Evolutionary conservation across 176 grass and related monocot species (phyloP).

Genomic region (Musa acuminata): DNA sequence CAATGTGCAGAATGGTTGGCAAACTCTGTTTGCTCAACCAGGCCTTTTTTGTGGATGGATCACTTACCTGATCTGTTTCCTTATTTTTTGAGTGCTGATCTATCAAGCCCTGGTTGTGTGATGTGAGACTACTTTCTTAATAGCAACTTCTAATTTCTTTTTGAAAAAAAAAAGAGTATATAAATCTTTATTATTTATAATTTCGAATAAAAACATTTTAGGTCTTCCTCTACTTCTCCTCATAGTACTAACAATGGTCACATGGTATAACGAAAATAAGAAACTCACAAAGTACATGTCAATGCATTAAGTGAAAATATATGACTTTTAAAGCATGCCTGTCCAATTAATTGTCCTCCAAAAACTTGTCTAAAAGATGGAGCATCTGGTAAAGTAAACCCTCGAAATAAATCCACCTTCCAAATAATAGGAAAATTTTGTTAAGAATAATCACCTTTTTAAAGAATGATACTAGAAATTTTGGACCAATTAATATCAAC

Average conservation of each 20-base stretch:
- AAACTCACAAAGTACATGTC: neutral
- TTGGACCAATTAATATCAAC: neutral
- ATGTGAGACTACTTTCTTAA: too few relatives aligned
- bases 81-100: too few relatives aligned
- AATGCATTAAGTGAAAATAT: neutral
- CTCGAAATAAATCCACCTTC: slow-evolving; percentile 87
- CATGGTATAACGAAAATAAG: neutral
- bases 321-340: slow-evolving; percentile 39
- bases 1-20: too few relatives aligned
- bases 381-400: slow-evolving; percentile 77
- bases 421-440: slow-evolving; percentile 8
- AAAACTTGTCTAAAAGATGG: slow-evolving; percentile 81
- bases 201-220: too few relatives aligned
- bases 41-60: too few relatives aligned
- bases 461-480: neutral
- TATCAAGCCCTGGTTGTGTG: too few relatives aligned
- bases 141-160: too few relatives aligned
- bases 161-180: too few relatives aligned
- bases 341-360: slow-evolving; percentile 94
- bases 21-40: too few relatives aligned
- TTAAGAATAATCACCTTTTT: slow-evolving; percentile 7
- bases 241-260: neutral
- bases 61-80: too few relatives aligned
- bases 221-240: too few relatives aligned
- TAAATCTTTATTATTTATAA: too few relatives aligned